phyloP scores from a whole-genome alignment of 164 flowering plant species.

The Piper longum region DNA sequence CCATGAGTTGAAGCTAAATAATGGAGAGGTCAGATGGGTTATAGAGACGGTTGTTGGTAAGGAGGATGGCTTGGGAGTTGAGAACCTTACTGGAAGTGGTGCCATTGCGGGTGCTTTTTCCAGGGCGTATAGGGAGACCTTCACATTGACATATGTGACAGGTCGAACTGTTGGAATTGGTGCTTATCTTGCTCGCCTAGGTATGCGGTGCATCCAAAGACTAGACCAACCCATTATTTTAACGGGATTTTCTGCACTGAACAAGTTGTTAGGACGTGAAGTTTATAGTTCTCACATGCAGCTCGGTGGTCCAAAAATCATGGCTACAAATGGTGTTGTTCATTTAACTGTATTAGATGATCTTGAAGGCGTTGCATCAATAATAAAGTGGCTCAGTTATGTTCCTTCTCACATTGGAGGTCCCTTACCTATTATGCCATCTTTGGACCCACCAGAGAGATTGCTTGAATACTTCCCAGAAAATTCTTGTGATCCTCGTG shows the following conservation, averaged over 20 bases:
- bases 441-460: constrained; percentile 75
- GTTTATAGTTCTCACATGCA: constrained; percentile 99
- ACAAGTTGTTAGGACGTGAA: constrained; percentile 95
- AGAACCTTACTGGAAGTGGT: constrained; percentile 90
- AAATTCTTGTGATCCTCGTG: constrained; percentile 93
- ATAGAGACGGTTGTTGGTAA: constrained; percentile 90
- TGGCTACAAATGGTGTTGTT: constrained; percentile 97
- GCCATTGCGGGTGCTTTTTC: constrained; percentile 97
- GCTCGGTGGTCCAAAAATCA: constrained; percentile 98
- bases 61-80: constrained; percentile 95
- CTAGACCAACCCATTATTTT: constrained; percentile 97
- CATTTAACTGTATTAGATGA: constrained; percentile 96
- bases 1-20: constrained; percentile 52
- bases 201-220: constrained; percentile 93
- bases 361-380: constrained; percentile 87
- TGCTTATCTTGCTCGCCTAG: constrained; percentile 97
- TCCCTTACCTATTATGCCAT: constrained; percentile 44
- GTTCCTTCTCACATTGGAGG: constrained; percentile 74
- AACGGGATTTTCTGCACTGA: constrained; percentile 92
- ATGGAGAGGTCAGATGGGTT: constrained; percentile 91
- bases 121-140: constrained; percentile 91
- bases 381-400: constrained; percentile 90
- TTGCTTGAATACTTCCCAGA: constrained; percentile 76
- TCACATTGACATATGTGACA: constrained; percentile 91
- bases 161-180: constrained; percentile 99